Conservation (phyloP, 1,139 yeast species). For the Taphrina deformans region DNA sequence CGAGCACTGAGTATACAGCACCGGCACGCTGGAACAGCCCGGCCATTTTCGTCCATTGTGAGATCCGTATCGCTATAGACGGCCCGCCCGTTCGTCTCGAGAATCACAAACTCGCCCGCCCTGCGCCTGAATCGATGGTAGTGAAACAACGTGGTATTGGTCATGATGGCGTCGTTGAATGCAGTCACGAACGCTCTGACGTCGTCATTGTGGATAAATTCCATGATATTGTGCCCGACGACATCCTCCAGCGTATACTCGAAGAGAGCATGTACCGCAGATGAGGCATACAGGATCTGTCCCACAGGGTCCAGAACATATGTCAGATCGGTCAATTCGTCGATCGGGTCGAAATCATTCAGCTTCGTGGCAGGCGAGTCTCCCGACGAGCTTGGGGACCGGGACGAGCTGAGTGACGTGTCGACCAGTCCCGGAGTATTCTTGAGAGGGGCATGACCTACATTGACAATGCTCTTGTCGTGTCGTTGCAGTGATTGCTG, state of each 20-base stretch:
- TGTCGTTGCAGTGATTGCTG: background rate
- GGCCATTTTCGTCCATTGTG: constrained; percentile 2
- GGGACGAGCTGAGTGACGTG: background rate
- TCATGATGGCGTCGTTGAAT: constrained; percentile 25
- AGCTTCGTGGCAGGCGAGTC: background rate
- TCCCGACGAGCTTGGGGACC: background rate
- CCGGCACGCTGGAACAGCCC: constrained; percentile 33
- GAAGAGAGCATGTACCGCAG: constrained; percentile 38
- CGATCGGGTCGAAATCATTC: constrained; percentile 1
- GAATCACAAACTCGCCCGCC: constrained; percentile 28
- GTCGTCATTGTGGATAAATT: constrained; percentile 42
- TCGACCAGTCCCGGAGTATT: background rate
- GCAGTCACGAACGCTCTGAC: constrained; percentile 39
- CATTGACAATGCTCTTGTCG: background rate
- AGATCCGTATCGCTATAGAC: constrained; percentile 26
- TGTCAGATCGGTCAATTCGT: constrained; percentile 34
- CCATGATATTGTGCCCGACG: constrained; percentile 38
- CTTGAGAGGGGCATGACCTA: background rate
- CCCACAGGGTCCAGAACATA: constrained; percentile 40
- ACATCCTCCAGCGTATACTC: constrained; percentile 38
- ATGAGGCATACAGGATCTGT: constrained; percentile 39
- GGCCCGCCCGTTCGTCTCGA: constrained; percentile 38
- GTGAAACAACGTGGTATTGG: constrained; percentile 1
- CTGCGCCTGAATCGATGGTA: constrained; percentile 31
- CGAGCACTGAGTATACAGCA: constrained; percentile 39